Evolutionary conservation across 257 asterid genomes (phyloP), one percentile per base, ranked within the genome.

Genomic region (Voacanga thouarsii): DNA sequence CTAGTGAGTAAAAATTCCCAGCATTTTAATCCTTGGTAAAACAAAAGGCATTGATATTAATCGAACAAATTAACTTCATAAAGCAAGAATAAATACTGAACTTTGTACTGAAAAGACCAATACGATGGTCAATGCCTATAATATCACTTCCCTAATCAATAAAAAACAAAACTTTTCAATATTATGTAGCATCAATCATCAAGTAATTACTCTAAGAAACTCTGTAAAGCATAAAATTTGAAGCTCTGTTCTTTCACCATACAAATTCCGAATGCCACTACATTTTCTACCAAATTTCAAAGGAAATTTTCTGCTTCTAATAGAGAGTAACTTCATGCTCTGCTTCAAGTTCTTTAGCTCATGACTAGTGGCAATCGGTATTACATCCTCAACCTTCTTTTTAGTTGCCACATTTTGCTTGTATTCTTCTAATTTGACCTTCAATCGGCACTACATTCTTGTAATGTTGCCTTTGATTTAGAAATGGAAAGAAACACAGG

Each of bases 281-380:
- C 1, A 66, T 63, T 30, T 11, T 16, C 7, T 64, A 18, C 21
- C 30, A 33, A 11, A 39, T 1, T 14, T 4, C 18, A 16, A 47
- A 68, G 15, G 33, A 61, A 77, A 0, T 67, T 67, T 63, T 70
- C 26, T 44, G 72, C 12, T 39, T 9, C 57, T 50, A 71, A 33
- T 30, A 77, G 30, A 55, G 11, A n/a, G n/a, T n/a, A n/a, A n/a
- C n/a, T n/a, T n/a, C n/a, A n/a, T n/a, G n/a, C n/a, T n/a, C n/a
- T n/a, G 99, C 99, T 80, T 88, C 90, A 72, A 94, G 92, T 87
- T 95, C 98, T 84, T 95, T 98, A 18, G 93, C 82, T 95, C 99
- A 45, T 95, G 99, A 68, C 98, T 98, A 74, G 99, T 95, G 24
- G 96, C 97, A 86, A 93, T 95, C 57, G 99, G 99, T 92, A 90